Base-by-base conservation (phyloP, 1,139 yeast species). In the Trichomonascaceae sp. region DNA sequence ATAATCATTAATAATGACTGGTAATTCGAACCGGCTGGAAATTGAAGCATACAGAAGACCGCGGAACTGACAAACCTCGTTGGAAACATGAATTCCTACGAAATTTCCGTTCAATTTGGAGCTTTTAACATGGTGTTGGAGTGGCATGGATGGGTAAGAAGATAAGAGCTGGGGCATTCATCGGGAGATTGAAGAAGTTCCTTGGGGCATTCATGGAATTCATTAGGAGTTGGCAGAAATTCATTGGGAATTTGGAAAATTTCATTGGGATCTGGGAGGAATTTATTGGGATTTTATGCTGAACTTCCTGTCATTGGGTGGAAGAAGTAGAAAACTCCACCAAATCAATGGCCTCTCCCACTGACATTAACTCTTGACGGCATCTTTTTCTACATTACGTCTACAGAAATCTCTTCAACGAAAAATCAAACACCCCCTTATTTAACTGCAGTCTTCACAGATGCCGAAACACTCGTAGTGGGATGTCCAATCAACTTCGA, bases 31-130 rank as follows among this genome's bases (percentile, higher is more conserved):
- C 27, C 60, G 48, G 15, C 18, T 22, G 15, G 53, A 19, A 22
- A 58, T 49, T 7, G 47, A 38, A 6, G 53, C 60, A 46, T 58
- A 58, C 43, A 53, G 50, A 19, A 57, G 43, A 44, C 56, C 56
- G n/a, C 54, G 45, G 36, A 54, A 57, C 18, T 58, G 53, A 13
- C 41, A 36, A 2, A 36, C 41, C 3, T 36, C 41, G 2, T 36
- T 36, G 17, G 7, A 36, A 6, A 36, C 41, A 12, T 36, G 15
- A n/a, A 36, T 15, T 13, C 41, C 41, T 36, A 36, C 17, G 41
- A 36, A 36, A 36, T 36, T 17, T 3, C 18, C 41, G 17, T 36
- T 9, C 3, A 36, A 17, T 36, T 36, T 36, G 41, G 41, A n/a
- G 41, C 41, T 36, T 5, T 36, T 9, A 13, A 36, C 17, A 15